Base-by-base conservation (phyloP, 768 basidiomycete genomes). In the Pleurotus citrinopileatus region DNA sequence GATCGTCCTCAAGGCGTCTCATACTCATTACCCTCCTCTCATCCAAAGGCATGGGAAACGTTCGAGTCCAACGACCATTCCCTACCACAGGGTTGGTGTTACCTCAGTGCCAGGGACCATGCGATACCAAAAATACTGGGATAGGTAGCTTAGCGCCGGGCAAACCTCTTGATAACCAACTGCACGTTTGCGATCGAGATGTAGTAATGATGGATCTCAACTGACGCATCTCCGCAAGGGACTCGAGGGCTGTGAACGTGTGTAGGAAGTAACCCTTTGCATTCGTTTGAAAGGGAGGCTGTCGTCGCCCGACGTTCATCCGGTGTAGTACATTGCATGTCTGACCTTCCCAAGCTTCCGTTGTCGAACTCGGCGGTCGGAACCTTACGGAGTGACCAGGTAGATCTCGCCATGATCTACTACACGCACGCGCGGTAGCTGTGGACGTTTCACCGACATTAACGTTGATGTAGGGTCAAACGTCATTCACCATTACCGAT, bases 381-480 rank as follows among this genome's bases (percentile, higher is more conserved):
- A 37, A 40, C 12, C 12, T 7, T 19, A 40, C 38, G 38, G 38
- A 19, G 7, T 20, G 28, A 26, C 37, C 34, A 9, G 12, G 15
- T 10, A 19, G 17, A 51, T 32, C 3, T 26, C n/a, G 12, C 28
- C 17, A 22, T 47, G 34, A 22, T 51, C 48, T 37, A 12, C 20
- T 19, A 17, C 45, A 47, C n/a, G 22, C 48, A 37, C 13, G 3
- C 22, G 19, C n/a, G 48, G 25, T 17, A 29, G 37, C 28, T 37
- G 32, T 36, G 29, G 48, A 51, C 37, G 37, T 51, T 51, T 51
- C 48, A 22, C 48, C 48, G 48, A 51, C 8, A 51, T 51, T 51
- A 51, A 23, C 19, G 42, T 44, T 25, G 26, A 37, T 15, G 48
- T 34, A 51, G 22, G 29, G 34, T 17, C 20, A 22, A 37, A 37